These are phyloP conservation scores for Oryza glaberrima DNA, from an alignment of 176 grass and related monocot genomes.

Conservation along the genomic window DNA sequence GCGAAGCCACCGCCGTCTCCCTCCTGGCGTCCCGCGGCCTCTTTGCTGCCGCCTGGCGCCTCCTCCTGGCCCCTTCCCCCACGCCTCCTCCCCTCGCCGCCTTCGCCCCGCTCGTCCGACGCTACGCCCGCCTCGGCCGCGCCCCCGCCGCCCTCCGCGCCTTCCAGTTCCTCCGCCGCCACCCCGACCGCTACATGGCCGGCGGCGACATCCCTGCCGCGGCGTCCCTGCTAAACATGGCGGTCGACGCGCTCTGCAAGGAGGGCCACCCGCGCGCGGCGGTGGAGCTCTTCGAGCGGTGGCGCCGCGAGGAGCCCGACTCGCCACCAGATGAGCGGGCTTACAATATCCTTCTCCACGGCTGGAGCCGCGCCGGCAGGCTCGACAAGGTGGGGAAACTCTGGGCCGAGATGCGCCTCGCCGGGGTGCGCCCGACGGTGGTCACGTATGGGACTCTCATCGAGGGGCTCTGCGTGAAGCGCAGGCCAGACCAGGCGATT, in stretches of 20 bases:
- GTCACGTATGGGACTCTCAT: constrained; percentile 82
- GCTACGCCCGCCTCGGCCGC: constrained; percentile 59
- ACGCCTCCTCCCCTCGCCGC: constrained; percentile 51
- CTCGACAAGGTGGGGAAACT: constrained; percentile 63
- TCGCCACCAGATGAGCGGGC: constrained; percentile 51
- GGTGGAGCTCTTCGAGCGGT: constrained; percentile 48
- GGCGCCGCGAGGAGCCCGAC: constrained; percentile 32
- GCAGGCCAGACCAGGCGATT: constrained; percentile 62
- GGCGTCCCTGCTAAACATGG: constrained; percentile 50
- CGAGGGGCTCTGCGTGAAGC: constrained; percentile 67
- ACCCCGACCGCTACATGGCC: constrained; percentile 45
- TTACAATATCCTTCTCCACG: constrained; percentile 79
- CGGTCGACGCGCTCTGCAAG: constrained; percentile 78
- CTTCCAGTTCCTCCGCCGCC: constrained; percentile 54
- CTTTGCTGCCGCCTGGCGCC: constrained; percentile 67
- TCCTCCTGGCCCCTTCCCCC: constrained; percentile 42
- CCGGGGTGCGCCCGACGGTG: constrained; percentile 62
- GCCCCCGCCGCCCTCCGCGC: constrained; percentile 58
- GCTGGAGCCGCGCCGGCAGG: constrained; percentile 65
- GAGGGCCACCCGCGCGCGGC: constrained; percentile 63
- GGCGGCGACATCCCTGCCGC: neutral
- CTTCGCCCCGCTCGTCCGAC: constrained; percentile 69
- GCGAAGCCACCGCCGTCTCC: constrained; percentile 49
- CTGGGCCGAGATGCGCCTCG: constrained; percentile 65
- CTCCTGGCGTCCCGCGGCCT: constrained; percentile 60